Percentiles rank a stretch among this genome's conserved stretches.
These are phyloP conservation scores for Bauhinia variegata DNA, from an alignment of 306 rosid species.

Conservation along the genomic window DNA sequence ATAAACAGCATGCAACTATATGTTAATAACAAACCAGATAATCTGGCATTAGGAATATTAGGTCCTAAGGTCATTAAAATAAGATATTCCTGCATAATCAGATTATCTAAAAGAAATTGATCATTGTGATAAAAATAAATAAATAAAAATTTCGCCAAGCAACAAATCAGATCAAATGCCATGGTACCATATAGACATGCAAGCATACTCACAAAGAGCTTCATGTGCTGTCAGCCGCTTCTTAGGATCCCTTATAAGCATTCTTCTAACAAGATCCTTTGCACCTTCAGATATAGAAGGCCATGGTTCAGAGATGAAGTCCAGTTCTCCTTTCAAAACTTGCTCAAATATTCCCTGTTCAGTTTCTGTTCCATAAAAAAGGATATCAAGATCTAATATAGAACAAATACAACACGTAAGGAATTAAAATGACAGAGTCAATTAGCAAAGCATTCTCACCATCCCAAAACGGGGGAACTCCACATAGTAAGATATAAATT, in stretches of 20 bases:
- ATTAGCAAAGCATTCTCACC: conserved; percentile 60
- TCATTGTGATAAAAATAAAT: neutral
- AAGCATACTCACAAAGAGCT: conserved; percentile 82
- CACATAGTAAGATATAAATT: conserved; percentile 84
- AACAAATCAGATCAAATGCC: conserved; percentile 17
- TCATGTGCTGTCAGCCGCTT: conserved; percentile 88
- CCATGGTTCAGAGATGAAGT: conserved; percentile 95
- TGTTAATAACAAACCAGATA: conserved; percentile 21
- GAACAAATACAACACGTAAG: conserved; percentile 12
- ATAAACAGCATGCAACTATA: conserved; percentile 21
- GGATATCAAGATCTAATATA: conserved; percentile 20
- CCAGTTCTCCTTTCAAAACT: conserved; percentile 92
- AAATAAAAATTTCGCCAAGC: conserved; percentile 12
- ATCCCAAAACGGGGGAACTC: conserved; percentile 98
- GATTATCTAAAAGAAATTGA: neutral
- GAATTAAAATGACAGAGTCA: conserved; percentile 18
- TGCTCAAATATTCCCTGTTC: conserved; percentile 97
- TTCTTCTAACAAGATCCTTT: conserved; percentile 84
- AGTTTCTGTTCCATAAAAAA: conserved; percentile 62
- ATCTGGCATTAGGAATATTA: neutral
- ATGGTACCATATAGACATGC: conserved; percentile 17
- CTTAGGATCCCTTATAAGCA: conserved; percentile 89
- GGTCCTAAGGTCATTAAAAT: neutral
- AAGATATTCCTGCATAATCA: conserved; percentile 6
- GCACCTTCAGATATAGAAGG: conserved; percentile 87